Percentiles rank a stretch among this genome's conserved stretches.
Evolutionary conservation across 352 stramenopile species (phyloP).

Genomic region (Globisporangium middletonii): DNA sequence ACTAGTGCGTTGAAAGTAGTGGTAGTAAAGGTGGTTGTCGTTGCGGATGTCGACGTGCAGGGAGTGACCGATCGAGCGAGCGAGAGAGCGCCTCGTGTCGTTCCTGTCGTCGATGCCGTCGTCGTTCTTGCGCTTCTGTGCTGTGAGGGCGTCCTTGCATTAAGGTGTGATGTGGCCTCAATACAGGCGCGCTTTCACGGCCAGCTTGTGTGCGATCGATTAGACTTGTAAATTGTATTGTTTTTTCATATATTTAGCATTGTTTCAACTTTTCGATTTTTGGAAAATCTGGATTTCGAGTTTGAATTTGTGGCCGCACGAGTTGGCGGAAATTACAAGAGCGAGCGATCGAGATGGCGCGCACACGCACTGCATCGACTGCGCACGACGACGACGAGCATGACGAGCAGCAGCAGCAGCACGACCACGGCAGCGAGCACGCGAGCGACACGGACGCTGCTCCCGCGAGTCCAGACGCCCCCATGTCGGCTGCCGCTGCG

Average conservation of each 20-base stretch:
- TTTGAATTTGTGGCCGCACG: constrained; percentile 13
- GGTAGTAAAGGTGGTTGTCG: neutral
- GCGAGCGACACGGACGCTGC: neutral
- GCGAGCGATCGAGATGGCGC: constrained; percentile 7
- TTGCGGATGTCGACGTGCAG: no score
- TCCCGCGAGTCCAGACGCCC: neutral
- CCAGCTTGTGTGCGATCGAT: neutral
- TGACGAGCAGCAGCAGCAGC: no score
- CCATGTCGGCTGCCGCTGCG: neutral
- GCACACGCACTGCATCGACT: neutral
- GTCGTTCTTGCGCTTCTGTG: neutral
- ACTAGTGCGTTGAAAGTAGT: neutral
- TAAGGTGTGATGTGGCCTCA: neutral
- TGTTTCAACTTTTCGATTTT: neutral
- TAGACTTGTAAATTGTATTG: no score
- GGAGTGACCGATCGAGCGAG: no score
- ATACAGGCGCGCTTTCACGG: neutral
- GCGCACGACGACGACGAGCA: constrained; percentile 2
- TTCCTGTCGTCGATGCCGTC: neutral
- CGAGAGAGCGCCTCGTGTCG: neutral
- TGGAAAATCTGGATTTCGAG: neutral
- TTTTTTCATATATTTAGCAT: neutral
- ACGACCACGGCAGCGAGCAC: no score
- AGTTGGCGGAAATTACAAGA: constrained; percentile 12
- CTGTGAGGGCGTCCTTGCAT: neutral